Evolutionary conservation across 352 stramenopile species (phyloP), one percentile per base, ranked within the genome.

Genomic region (Globisporangium paddicum): DNA sequence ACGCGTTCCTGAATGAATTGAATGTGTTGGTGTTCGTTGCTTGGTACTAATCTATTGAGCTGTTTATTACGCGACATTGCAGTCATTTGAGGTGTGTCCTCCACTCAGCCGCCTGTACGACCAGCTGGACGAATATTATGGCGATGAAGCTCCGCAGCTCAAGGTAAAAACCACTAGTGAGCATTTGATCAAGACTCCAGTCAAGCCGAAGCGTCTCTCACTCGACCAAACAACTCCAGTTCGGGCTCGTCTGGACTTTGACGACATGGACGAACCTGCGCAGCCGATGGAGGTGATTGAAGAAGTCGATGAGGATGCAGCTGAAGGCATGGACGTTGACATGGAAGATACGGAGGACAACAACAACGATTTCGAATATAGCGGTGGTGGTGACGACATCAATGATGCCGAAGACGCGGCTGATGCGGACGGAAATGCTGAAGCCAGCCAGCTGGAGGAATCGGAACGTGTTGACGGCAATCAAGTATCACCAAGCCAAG

Each of bases 91-190:
- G 2, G 72, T 93, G 14, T 93, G 83, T 37, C 83, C 83, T n/a
- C 73, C 71, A 21, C 58, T 93, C 51, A 68, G 69, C 14, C 81
- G 78, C 9, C 70, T 93, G 46, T 93, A 93, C 55, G 71, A 89
- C 3, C 80, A 93, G 47, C 62, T 93, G 14, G 79, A 91, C 23
- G 73, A 88, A 32, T 77, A 82, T 32, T 82, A 84, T 19, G 77
- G 75, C 35, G 72, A 82, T 5, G 55, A 66, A 26, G 64, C 69
- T 25, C 64, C 73, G 7, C 79, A 77, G 21, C 66, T 76, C 32
- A 87, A 87, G 52, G 65, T 88, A 5, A 69, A 79, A 19, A 71
- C 85, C 11, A 82, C 78, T 37, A 84, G 71, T 35, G 73, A 86
- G 11, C 80, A 83, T 60, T 68, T 87, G 35, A 68, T 79, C 2